A percentile compares a stretch with the other conserved stretches of the same genome.
Conservation (phyloP, 345 rosid genomes). For the Melaleuca quinquenervia region DNA sequence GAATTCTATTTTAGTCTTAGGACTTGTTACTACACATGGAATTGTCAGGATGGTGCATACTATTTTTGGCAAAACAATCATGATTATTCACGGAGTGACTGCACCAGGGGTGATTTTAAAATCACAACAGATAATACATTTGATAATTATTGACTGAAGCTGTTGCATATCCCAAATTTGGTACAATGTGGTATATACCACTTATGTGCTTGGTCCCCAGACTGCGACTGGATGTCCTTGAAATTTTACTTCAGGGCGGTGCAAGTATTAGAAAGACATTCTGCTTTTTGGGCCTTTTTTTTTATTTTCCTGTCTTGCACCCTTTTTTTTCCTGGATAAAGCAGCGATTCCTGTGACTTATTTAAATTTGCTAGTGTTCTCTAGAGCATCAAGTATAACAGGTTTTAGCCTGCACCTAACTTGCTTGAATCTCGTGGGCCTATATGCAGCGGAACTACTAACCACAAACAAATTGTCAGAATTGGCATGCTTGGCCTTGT, state of each 20-base stretch:
- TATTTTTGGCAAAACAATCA: background rate
- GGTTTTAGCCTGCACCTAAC: background rate
- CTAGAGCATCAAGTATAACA: background rate
- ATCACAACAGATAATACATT: background rate
- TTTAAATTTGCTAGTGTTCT: background rate
- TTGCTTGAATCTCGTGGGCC: background rate
- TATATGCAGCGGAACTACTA: conserved; percentile 65
- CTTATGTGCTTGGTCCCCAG: background rate
- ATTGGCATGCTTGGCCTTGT: conserved; percentile 87
- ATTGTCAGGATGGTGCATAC: background rate
- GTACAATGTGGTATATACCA: background rate
- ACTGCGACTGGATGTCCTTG: background rate
- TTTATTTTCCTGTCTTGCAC: background rate
- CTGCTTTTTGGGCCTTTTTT: background rate
- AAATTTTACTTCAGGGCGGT: background rate
- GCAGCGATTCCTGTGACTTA: background rate
- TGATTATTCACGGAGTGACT: background rate
- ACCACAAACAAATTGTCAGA: conserved; percentile 88
- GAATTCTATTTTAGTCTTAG: background rate
- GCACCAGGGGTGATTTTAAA: background rate
- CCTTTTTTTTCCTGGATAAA: background rate
- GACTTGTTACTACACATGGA: background rate
- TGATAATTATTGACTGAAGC: background rate
- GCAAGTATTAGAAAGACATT: background rate
- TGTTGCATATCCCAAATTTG: background rate